Evolutionary conservation across 805 yeast species (phyloP), one percentile per base, ranked within the genome.

Genomic region (Barnettozyma populi): DNA sequence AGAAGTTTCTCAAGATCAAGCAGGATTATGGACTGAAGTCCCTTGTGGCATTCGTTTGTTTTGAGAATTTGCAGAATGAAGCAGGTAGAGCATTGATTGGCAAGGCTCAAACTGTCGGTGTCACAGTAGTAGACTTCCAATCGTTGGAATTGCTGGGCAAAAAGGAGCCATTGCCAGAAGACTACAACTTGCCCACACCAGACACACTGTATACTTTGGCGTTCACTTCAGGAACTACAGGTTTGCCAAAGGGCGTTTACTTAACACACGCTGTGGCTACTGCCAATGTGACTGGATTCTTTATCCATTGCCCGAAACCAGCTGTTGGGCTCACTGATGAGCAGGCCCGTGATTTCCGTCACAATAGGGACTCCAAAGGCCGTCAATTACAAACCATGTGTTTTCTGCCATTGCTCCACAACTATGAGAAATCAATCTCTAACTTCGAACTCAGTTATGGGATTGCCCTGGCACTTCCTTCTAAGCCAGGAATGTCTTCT

Each of bases 161-260:
- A 49, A 56, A 67, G 48, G 63, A 73, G 39, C 43, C 39, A 40
- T 21, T 52, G 11, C 50, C 60, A 23, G 56, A 65, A 20, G 56
- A 58, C 8, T 52, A 57, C 31, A 60, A 61, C 47, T 58, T 62
- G 11, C 81, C 85, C 51, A 63, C 56, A 52, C 64, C 74, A 45
- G 70, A 75, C 5, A 75, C 74, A 48, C 52, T 74, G 23, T 76
- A 79, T 51, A 79, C 88, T 43, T 75, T 83, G 46, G 79, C 80
- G 61, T 82, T 81, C 64, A 83, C 85, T 19, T 78, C 83, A 0
- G 86, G 86, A 41, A 80, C 86, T 19, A 79, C 85, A 10, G 89
- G 90, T 37, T 71, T 79, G 31, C 86, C 90, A 45, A 85, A 84
- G 67, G 89, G 90, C 53, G 89, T 82, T 16, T 76, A 79, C 43